Percentiles rank a stretch among this genome's conserved stretches.
Conservation (phyloP, 1,284 basidiomycete genomes). For the Xerocomus amazonicus region DNA sequence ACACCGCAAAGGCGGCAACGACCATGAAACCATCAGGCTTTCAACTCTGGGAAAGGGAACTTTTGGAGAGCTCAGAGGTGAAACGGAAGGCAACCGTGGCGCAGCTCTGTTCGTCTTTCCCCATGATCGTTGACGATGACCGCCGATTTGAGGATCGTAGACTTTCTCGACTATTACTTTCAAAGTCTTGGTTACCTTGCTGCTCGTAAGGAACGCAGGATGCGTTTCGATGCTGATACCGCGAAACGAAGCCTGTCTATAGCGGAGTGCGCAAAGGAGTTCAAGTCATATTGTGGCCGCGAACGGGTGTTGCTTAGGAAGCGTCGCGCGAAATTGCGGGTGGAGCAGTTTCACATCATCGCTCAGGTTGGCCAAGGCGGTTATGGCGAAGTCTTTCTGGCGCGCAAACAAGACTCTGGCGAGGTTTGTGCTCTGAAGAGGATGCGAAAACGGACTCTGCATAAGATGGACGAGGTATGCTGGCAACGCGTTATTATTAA, state of each 20-base stretch:
- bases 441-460: slow-evolving; percentile 89
- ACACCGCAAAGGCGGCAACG: slow-evolving; percentile 48
- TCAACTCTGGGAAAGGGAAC: slow-evolving; percentile 80
- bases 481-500: not conserved
- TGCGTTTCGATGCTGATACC: slow-evolving; percentile 83
- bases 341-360: slow-evolving; percentile 94
- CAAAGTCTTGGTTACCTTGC: slow-evolving; percentile 87
- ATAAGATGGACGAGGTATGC: slow-evolving; percentile 92
- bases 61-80: slow-evolving; percentile 81
- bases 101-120: slow-evolving; percentile 74
- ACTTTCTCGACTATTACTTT: slow-evolving; percentile 95
- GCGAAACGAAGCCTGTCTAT: slow-evolving; percentile 59
- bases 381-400: slow-evolving; percentile 93
- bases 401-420: slow-evolving; percentile 86
- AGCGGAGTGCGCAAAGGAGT: slow-evolving; percentile 72
- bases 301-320: slow-evolving; percentile 89
- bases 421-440: slow-evolving; percentile 96
- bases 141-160: slow-evolving; percentile 39
- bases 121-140: slow-evolving; percentile 42
- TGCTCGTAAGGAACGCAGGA: slow-evolving; percentile 76
- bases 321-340: slow-evolving; percentile 79
- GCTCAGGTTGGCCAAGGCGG: slow-evolving; percentile 96
- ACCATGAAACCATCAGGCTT: slow-evolving; percentile 55
- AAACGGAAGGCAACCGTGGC: slow-evolving; percentile 93
- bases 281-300: slow-evolving; percentile 87